Evolutionary conservation across 768 basidiomycete genomes (phyloP).

Genomic region (Atractiella rhizophila): DNA sequence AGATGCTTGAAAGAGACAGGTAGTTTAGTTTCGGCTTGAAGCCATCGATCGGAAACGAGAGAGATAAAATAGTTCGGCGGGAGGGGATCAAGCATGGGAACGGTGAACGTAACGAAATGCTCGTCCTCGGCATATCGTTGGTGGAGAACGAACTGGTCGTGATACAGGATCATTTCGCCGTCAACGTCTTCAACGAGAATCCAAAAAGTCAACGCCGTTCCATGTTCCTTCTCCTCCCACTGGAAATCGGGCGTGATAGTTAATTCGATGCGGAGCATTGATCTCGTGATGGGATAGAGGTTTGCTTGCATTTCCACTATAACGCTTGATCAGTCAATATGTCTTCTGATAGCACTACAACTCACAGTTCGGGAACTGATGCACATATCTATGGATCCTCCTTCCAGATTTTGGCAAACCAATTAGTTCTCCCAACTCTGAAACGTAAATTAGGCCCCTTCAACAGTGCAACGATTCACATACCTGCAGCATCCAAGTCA

Average conservation of each 20-base stretch:
- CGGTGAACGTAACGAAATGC: constrained; percentile 78
- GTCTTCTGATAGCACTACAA: constrained; percentile 21
- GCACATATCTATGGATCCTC: constrained; percentile 72
- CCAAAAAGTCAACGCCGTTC: constrained; percentile 63
- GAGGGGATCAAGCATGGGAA: constrained; percentile 88
- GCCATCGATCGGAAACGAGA: constrained; percentile 78
- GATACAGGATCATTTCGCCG: constrained; percentile 85
- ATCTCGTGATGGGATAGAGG: constrained; percentile 86
- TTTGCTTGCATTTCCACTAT: constrained; percentile 43
- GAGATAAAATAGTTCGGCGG: constrained; percentile 97
- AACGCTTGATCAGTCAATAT: not conserved
- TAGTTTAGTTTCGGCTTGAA: constrained; percentile 77
- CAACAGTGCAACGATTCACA: constrained; percentile 18
- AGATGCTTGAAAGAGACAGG: constrained; percentile 96
- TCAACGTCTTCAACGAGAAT: constrained; percentile 93
- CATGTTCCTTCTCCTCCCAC: constrained; percentile 90
- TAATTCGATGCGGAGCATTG: constrained; percentile 69
- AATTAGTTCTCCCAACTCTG: constrained; percentile 83
- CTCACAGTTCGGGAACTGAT: constrained; percentile 88
- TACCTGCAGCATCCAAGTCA: constrained; percentile 33
- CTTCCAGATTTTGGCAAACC: constrained; percentile 81
- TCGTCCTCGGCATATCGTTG: constrained; percentile 76
- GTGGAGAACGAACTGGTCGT: constrained; percentile 72
- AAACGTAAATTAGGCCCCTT: not conserved
- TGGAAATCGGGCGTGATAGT: constrained; percentile 93